Percentiles rank a stretch among this genome's conserved stretches.
Evolutionary conservation across 1,284 basidiomycete genomes (phyloP).

Genomic region (Fistulinella staudtii): DNA sequence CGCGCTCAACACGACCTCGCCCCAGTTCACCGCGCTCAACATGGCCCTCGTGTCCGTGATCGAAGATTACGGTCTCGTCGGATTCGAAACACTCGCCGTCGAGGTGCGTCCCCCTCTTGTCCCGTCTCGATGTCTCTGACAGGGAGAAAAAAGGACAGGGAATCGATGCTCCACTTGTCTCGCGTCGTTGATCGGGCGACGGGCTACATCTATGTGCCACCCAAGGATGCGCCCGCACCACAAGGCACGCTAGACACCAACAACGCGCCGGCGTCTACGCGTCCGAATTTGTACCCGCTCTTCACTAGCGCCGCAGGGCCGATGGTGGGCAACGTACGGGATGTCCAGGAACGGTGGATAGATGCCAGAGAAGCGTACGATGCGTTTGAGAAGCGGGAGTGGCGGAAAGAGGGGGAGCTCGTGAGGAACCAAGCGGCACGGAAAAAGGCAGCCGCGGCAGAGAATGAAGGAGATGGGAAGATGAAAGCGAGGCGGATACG

Average conservation of each 20-base stretch:
- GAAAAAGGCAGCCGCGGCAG: slow-evolving; percentile 8
- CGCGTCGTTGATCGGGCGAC: slow-evolving; percentile 83
- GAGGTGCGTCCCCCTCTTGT: slow-evolving; percentile 52
- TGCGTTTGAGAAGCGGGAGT: slow-evolving; percentile 67
- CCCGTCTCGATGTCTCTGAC: neutral
- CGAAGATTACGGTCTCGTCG: slow-evolving; percentile 92
- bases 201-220: slow-evolving; percentile 82
- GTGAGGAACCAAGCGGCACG: slow-evolving; percentile 25
- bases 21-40: slow-evolving; percentile 76
- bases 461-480: slow-evolving; percentile 5
- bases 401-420: slow-evolving; percentile 58
- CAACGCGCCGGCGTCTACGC: slow-evolving; percentile 35
- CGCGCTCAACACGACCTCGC: slow-evolving; percentile 60
- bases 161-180: slow-evolving; percentile 86
- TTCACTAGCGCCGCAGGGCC: slow-evolving; percentile 64
- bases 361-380: slow-evolving; percentile 78
- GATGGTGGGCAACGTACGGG: slow-evolving; percentile 57
- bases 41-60: slow-evolving; percentile 88
- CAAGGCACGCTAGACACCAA: slow-evolving; percentile 49
- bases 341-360: slow-evolving; percentile 88
- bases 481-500: slow-evolving; percentile 18
- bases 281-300: slow-evolving; percentile 63
- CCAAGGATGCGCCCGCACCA: slow-evolving; percentile 45
- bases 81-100: slow-evolving; percentile 95
- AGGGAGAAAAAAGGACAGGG: slow-evolving; percentile 65